These are phyloP conservation scores for Penicillium pulvis DNA, from an alignment of 495 filamentous ascomycete genomes.

Conservation along the genomic window DNA sequence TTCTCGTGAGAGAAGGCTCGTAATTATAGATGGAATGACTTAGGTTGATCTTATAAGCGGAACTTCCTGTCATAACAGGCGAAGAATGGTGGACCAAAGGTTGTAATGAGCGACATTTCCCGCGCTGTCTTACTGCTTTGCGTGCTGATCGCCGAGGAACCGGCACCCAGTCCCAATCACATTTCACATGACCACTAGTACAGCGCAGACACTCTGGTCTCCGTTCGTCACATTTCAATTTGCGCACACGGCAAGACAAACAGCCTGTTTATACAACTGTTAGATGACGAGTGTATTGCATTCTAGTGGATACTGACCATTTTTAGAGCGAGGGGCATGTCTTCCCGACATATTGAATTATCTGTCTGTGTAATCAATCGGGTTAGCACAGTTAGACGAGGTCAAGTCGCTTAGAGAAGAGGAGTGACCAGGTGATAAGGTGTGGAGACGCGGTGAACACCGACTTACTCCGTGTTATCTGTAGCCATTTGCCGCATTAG, in stretches of 20 bases:
- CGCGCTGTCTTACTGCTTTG: neutral
- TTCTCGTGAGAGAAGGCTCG: neutral
- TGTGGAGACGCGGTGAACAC: neutral
- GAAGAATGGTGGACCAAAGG: neutral
- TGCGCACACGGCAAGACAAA: slow-evolving; percentile 2
- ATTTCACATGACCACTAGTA: neutral
- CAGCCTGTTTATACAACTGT: neutral
- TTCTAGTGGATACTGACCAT: neutral
- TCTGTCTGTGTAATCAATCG: neutral
- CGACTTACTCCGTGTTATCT: slow-evolving; percentile 1
- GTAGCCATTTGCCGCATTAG: neutral
- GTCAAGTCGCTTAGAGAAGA: neutral
- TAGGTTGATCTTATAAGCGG: neutral
- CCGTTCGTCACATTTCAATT: neutral
- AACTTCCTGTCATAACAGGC: neutral
- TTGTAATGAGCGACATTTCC: neutral
- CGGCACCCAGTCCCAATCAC: neutral
- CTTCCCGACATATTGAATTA: neutral
- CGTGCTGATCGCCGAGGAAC: neutral
- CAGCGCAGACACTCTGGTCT: neutral
- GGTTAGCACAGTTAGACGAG: neutral
- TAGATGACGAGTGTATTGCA: neutral
- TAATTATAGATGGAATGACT: neutral
- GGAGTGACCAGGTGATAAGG: neutral
- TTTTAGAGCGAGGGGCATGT: neutral